Percentiles rank a stretch among this genome's conserved stretches.
Conservation (phyloP, 306 rosid species). For the Quercus rubra region DNA sequence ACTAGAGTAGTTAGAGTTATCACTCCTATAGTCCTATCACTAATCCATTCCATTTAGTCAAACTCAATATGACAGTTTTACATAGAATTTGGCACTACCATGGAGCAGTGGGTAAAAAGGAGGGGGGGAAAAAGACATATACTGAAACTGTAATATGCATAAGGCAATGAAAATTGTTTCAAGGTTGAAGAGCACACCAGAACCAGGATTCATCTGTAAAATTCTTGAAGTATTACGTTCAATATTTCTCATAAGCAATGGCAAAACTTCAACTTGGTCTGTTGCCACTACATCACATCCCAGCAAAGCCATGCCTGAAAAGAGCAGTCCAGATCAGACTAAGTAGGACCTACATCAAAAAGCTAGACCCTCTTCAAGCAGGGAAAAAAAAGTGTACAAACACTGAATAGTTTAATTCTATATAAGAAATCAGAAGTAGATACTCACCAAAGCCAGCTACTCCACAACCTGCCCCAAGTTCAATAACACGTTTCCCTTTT, state of each 20-base stretch:
- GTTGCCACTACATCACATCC: conserved; percentile 84
- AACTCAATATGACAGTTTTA: background rate
- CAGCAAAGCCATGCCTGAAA: conserved; percentile 89
- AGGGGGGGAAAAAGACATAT: background rate
- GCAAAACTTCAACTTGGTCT: conserved; percentile 88
- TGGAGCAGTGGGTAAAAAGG: background rate
- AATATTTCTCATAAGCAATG: conserved; percentile 68
- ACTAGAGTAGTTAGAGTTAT: background rate
- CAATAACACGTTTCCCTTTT: conserved; percentile 86
- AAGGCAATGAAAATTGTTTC: background rate
- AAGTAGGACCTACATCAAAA: conserved; percentile 5
- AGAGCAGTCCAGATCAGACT: conserved; percentile 23
- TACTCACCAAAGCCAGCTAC: conserved; percentile 88
- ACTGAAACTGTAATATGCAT: conserved; percentile 7
- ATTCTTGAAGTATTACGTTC: conserved; percentile 88
- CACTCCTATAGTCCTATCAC: background rate
- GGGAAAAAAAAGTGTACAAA: background rate
- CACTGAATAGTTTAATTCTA: background rate
- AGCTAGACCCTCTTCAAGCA: conserved; percentile 15
- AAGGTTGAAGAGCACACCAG: conserved; percentile 36
- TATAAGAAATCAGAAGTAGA: conserved; percentile 1
- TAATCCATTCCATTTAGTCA: background rate
- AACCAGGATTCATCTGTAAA: conserved; percentile 60
- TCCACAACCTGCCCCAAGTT: conserved; percentile 98
- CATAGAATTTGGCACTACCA: background rate